Conservation (phyloP, 352 stramenopile genomes). For the Aphanomyces euteiches region DNA sequence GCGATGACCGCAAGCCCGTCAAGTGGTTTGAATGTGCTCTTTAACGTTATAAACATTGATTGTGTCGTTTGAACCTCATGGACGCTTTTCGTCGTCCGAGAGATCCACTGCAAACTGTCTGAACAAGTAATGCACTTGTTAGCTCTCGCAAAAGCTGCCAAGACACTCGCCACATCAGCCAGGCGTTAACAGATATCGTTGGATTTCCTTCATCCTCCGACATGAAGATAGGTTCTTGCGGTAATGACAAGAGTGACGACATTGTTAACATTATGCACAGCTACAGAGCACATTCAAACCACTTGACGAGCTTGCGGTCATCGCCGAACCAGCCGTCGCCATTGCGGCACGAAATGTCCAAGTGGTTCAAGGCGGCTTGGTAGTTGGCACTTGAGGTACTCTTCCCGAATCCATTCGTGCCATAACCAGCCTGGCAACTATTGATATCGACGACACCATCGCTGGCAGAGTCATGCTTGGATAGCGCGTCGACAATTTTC, state of each 20-base stretch:
- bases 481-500: conserved; percentile 32
- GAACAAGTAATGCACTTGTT: too few species aligned
- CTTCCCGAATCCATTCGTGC: conserved; percentile 37
- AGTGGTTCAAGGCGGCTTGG: conserved; percentile 55
- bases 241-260: too few species aligned
- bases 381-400: conserved; percentile 45
- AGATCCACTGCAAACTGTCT: too few species aligned
- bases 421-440: conserved; percentile 45
- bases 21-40: conserved; percentile 41
- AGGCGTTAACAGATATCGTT: too few species aligned
- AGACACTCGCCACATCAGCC: too few species aligned
- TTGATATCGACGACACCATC: conserved; percentile 59
- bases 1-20: conserved; percentile 35
- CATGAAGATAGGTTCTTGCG: too few species aligned
- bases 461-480: conserved; percentile 45
- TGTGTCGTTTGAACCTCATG: too few species aligned
- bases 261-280: background rate
- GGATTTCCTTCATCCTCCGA: too few species aligned
- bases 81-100: too few species aligned
- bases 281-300: conserved; percentile 49
- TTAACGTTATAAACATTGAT: background rate
- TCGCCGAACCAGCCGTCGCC: conserved; percentile 49
- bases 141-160: too few species aligned
- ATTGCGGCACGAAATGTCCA: conserved; percentile 54
- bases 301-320: conserved; percentile 57